Evolutionary conservation across 1,139 yeast species (phyloP), one percentile per base, ranked within the genome.

Genomic region (Kodamaea ohmeri): DNA sequence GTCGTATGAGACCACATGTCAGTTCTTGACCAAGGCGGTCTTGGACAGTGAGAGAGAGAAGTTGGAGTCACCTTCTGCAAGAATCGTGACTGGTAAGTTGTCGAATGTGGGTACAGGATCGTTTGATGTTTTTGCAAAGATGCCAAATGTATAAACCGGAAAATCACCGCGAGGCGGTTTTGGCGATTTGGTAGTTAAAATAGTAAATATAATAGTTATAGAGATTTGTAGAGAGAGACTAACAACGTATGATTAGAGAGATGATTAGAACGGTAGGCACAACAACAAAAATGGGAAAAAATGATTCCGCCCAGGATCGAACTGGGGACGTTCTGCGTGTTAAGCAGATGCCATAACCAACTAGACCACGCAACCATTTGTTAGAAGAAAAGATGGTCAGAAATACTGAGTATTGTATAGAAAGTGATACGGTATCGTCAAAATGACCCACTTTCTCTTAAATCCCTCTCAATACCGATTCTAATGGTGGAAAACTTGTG

Each of bases 281-380:
- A 5, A 13, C 12, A 24, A 4, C 12, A 9, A 5, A 5, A n/a
- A 24, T 24, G 7, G 6, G 22, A 37, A 37, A 37, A 27, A 29
- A 24, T 88, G 96, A 85, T 84, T 85, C 79, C 83, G 89, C 96
- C 96, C 96, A 87, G 96, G 96, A 85, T 88, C 96, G 96, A 88
- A 88, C 96, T 86, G 96, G 96, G 96, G 96, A 88, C 96, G 90
- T 87, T 85, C 90, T 84, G 95, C 96, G 95, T 87, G 96, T 87
- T 86, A 87, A 85, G 95, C 95, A 86, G 90, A 83, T 84, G 95
- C 95, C 95, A 86, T 87, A 78, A 87, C 95, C 95, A 69, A 86
- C 95, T 87, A 87, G 95, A 87, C 95, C 95, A 87, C 88, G 63
- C 55, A 65, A 65, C 72, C 72, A 37, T 13, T 22, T 24, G 12